phyloP scores from a whole-genome alignment of 2,329 filamentous ascomycete genomes.

The Aspergillus tubingensis region DNA sequence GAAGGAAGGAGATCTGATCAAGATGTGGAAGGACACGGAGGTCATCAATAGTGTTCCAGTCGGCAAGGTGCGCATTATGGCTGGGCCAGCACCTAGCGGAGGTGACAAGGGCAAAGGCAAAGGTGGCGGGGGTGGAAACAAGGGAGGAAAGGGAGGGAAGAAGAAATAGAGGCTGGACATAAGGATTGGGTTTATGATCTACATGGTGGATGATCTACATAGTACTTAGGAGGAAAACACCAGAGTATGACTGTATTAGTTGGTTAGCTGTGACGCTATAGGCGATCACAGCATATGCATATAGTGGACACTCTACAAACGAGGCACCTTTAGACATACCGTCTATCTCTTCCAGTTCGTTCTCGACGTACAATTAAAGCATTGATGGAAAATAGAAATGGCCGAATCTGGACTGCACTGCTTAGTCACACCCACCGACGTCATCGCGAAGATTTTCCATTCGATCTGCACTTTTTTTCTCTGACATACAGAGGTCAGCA shows the following conservation, averaged over 20 bases:
- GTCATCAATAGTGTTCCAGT: slow-evolving; percentile 79
- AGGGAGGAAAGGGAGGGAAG: slow-evolving; percentile 42
- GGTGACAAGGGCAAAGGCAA: slow-evolving; percentile 42
- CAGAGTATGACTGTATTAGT: background rate
- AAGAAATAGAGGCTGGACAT: slow-evolving; percentile 35
- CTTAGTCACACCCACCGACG: slow-evolving; percentile 22
- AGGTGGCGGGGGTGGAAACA: slow-evolving; percentile 33
- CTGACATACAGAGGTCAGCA: background rate
- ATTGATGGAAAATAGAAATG: background rate
- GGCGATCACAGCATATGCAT: too few species aligned
- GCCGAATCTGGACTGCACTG: background rate
- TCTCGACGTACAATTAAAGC: too few species aligned
- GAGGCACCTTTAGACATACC: too few species aligned
- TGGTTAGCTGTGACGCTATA: background rate
- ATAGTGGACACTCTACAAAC: too few species aligned
- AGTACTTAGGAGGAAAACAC: background rate
- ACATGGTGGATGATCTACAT: background rate
- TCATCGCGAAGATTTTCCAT: slow-evolving; percentile 21
- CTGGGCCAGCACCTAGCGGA: slow-evolving; percentile 59
- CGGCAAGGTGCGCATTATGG: slow-evolving; percentile 76
- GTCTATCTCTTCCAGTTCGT: too few species aligned
- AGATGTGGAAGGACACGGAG: slow-evolving; percentile 77
- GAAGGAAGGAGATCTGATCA: slow-evolving; percentile 80
- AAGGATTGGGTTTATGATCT: background rate
- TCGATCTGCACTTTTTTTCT: background rate